Percentiles rank a stretch among this genome's conserved stretches.
Conservation (phyloP, 495 filamentous ascomycete species). For the Ascodesmis nigricans region DNA sequence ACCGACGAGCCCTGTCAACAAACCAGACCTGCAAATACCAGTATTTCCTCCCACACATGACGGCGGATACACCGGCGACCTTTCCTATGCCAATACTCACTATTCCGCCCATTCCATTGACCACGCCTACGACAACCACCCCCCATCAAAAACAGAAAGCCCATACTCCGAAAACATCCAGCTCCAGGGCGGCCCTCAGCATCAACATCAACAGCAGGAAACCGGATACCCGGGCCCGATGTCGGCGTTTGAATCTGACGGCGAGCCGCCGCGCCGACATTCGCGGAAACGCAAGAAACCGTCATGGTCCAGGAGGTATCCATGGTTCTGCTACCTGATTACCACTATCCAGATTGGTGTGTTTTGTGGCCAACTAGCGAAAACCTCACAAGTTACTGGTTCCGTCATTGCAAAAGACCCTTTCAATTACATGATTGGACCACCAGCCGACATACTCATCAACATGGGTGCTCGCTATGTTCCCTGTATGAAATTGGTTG, state of each 20-base stretch:
- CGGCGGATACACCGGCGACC: slow-evolving; percentile 20
- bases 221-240: slow-evolving; percentile 12
- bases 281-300: slow-evolving; percentile 11
- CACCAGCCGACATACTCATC: slow-evolving; percentile 70
- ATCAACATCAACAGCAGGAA: slow-evolving; percentile 24
- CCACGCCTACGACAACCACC: slow-evolving; percentile 14
- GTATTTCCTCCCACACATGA: slow-evolving; percentile 16
- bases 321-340: slow-evolving; percentile 65
- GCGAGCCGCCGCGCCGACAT: slow-evolving; percentile 26
- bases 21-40: too few relatives aligned
- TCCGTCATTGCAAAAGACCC: slow-evolving; percentile 72
- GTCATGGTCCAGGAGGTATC: slow-evolving; percentile 23
- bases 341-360: slow-evolving; percentile 57
- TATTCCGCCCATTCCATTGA: slow-evolving; percentile 18
- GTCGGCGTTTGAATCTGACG: slow-evolving; percentile 21
- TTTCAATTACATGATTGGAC: slow-evolving; percentile 95
- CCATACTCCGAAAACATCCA: slow-evolving; percentile 34
- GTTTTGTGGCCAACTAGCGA: slow-evolving; percentile 77
- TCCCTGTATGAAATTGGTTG: slow-evolving; percentile 77
- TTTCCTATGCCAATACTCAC: slow-evolving; percentile 13
- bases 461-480: slow-evolving; percentile 89
- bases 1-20: too few relatives aligned
- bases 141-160: slow-evolving; percentile 22
- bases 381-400: slow-evolving; percentile 43
- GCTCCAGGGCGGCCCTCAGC: slow-evolving; percentile 21